Base-by-base conservation (phyloP, 148 eudicot species). In the Simmondsia chinensis region DNA sequence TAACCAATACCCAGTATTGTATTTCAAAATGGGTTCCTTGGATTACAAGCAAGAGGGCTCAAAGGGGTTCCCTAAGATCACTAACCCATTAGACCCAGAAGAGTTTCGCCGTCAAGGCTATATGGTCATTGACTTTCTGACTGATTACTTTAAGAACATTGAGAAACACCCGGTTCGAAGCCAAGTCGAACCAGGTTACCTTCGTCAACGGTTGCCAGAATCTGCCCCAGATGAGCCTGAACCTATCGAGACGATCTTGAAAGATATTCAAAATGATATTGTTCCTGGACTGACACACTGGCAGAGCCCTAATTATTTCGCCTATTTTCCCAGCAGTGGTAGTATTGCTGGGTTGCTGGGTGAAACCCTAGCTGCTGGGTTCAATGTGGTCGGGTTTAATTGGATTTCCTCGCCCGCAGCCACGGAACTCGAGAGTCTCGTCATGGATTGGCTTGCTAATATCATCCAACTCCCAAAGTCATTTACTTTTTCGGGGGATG, bases 361-460 rank as follows among this genome's bases (percentile, higher is more conserved):
- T 0, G 75, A 70, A 33, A 70, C 63, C 0, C 47, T 70, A 7
- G 50, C 59, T 0, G 62, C 75, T 0, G 75, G 75, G 2, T 54
- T 70, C 7, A 66, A 70, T 6, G 63, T 70, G 2, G 75, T 70
- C 1, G 75, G 75, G 2, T 70, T 70, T 30, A 70, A 64, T 20
- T 70, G 75, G 75, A 64, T 64, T 4, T 59, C 70, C 0, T 70
- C 70, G 5, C 75, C 75, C 0, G 75, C 75, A 4, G 59, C 75
- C 0, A 70, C 75, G 7, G 75, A 70, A 46, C 54, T 70, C 1
- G 75, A 70, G 35, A 54, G 50, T 11, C 55, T 64, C 7, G 70
- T 70, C 6, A 59, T 64, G 54, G 75, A 70, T 9, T 70, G 75
- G 75, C 36, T 70, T 12, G 75, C 60, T 6, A 18, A 54, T 7